Evolutionary conservation across 305 asterid species (phyloP).

Genomic region (Solanum chacoense): DNA sequence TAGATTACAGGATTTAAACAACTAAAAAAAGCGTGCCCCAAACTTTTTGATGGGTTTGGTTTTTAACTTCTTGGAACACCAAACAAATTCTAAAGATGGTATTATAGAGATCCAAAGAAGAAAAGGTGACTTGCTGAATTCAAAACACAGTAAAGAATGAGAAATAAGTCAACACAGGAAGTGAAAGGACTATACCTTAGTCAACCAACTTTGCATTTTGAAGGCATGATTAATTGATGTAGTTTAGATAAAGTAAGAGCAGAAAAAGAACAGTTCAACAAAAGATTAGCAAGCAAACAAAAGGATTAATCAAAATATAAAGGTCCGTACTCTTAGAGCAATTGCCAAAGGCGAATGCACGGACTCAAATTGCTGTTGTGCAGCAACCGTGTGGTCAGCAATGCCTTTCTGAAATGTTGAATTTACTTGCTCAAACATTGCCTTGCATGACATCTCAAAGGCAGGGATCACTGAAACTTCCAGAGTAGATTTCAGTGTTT

Average conservation of each 20-base stretch:
- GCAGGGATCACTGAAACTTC: conserved; percentile 80
- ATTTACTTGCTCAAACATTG: conserved; percentile 90
- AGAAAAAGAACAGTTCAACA: neutral
- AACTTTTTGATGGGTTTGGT: neutral
- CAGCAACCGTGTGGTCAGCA: conserved; percentile 60
- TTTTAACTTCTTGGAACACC: neutral
- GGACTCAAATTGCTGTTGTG: conserved; percentile 74
- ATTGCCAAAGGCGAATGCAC: conserved; percentile 68
- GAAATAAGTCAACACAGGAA: neutral
- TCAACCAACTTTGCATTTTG: neutral
- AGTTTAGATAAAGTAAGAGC: neutral
- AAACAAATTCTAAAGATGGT: neutral
- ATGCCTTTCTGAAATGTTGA: conserved; percentile 79
- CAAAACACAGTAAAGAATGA: neutral
- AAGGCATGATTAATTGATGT: neutral
- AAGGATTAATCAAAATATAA: neutral
- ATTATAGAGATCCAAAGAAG: neutral
- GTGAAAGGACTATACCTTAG: neutral
- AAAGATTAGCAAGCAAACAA: neutral
- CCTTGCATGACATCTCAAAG: conserved; percentile 79
- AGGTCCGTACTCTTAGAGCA: conserved; percentile 54
- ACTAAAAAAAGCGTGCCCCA: neutral
- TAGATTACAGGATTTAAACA: neutral
- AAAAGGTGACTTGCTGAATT: neutral
- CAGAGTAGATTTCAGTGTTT: conserved; percentile 58